phyloP scores from a whole-genome alignment of 306 rosid species.

The Pachyrhizus erosus region DNA sequence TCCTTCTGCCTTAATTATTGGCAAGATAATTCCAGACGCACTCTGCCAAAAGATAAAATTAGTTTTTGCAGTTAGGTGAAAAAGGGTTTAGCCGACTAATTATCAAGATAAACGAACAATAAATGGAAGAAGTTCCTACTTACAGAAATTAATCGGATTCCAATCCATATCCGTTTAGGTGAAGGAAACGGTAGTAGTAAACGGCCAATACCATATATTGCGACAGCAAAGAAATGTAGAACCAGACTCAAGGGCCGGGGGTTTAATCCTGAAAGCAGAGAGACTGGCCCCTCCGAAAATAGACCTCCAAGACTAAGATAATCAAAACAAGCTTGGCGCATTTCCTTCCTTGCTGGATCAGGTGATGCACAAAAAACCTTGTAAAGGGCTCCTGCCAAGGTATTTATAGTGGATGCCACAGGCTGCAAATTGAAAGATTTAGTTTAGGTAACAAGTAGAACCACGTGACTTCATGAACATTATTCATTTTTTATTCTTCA shows the following conservation, averaged over 20 bases:
- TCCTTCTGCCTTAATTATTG: conserved; percentile 95
- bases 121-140: conserved; percentile 29
- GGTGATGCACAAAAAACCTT: conserved; percentile 93
- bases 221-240: conserved; percentile 94
- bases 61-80: conserved; percentile 22
- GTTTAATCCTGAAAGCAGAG: conserved; percentile 89
- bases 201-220: conserved; percentile 87
- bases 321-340: conserved; percentile 98
- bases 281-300: conserved; percentile 81
- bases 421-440: conserved; percentile 64
- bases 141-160: conserved; percentile 75
- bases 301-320: conserved; percentile 91
- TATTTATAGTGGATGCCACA: conserved; percentile 96
- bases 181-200: conserved; percentile 86
- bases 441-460: not conserved
- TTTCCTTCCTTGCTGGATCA: conserved; percentile 91
- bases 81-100: not conserved
- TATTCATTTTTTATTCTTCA: not conserved
- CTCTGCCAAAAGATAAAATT: conserved; percentile 54
- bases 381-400: conserved; percentile 96
- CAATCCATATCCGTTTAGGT: conserved; percentile 84
- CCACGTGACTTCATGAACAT: not conserved
- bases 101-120: not conserved
- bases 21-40: conserved; percentile 88
- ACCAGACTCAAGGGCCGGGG: conserved; percentile 94